Evolutionary conservation across 805 yeast species (phyloP).

Genomic region (Millerozyma miso): DNA sequence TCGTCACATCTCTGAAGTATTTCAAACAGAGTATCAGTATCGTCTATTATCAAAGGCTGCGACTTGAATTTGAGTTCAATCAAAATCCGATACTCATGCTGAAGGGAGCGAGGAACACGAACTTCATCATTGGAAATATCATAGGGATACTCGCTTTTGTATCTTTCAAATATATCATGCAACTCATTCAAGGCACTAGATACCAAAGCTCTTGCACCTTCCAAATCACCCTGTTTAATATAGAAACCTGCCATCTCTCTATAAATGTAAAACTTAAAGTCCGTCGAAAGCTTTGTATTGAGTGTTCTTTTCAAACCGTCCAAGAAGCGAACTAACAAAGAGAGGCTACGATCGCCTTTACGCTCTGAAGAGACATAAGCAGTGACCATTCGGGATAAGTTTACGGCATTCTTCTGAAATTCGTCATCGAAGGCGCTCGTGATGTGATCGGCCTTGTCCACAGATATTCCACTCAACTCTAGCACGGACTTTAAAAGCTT

Average conservation of each 20-base stretch:
- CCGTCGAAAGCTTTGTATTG: slow-evolving; percentile 17
- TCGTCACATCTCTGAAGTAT: slow-evolving; percentile 7
- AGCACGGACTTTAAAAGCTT: slow-evolving; percentile 23
- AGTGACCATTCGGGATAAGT: slow-evolving; percentile 24
- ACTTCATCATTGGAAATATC: slow-evolving; percentile 3
- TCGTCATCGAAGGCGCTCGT: slow-evolving; percentile 6
- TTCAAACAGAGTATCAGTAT: slow-evolving; percentile 8
- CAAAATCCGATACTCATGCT: slow-evolving; percentile 14
- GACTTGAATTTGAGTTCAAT: slow-evolving; percentile 14
- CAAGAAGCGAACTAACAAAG: slow-evolving; percentile 26
- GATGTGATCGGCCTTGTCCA: slow-evolving; percentile 1
- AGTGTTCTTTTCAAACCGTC: slow-evolving; percentile 20
- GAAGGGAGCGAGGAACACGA: slow-evolving; percentile 16
- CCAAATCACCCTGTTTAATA: slow-evolving; percentile 17
- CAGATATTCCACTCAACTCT: slow-evolving; percentile 25
- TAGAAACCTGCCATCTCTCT: slow-evolving; percentile 28
- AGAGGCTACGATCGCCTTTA: slow-evolving; percentile 13
- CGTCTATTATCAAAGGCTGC: slow-evolving; percentile 3
- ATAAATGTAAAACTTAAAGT: slow-evolving; percentile 21
- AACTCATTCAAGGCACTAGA: slow-evolving; percentile 23
- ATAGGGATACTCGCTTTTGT: slow-evolving; percentile 16
- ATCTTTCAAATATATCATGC: slow-evolving; percentile 11
- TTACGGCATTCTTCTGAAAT: slow-evolving; percentile 13
- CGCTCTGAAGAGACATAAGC: slow-evolving; percentile 17
- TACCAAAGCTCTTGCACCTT: slow-evolving; percentile 19